Percentiles rank a stretch among this genome's conserved stretches.
Conservation (phyloP, 2,329 filamentous ascomycete species). For the Cytospora piceae region DNA sequence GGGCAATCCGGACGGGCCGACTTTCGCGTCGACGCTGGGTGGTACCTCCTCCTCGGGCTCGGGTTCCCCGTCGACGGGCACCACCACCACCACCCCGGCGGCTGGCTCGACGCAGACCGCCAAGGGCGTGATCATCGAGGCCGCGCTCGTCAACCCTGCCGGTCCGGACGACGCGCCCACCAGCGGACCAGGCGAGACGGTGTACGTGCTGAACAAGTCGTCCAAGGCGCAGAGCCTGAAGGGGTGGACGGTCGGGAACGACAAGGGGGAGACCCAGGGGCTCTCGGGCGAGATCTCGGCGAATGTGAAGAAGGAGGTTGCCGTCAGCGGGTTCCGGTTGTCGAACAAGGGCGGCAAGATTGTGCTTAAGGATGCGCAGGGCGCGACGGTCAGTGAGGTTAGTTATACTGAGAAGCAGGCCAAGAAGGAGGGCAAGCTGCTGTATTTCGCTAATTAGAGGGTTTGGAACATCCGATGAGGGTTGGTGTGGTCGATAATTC, state of each 20-base stretch:
- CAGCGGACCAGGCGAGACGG: conserved; percentile 30
- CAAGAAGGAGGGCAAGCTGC: conserved; percentile 27
- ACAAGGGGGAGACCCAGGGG: conserved; percentile 23
- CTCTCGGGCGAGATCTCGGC: conserved; percentile 19
- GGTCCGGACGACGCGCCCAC: conserved; percentile 30
- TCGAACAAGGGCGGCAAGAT: conserved; percentile 32
- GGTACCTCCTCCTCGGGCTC: neutral
- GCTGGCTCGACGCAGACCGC: conserved; percentile 1
- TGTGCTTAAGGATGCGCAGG: conserved; percentile 27
- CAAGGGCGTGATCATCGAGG: conserved; percentile 31
- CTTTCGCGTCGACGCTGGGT: conserved; percentile 30
- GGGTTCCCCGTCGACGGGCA: no score
- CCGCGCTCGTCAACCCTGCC: conserved; percentile 33
- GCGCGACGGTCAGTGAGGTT: conserved; percentile 30
- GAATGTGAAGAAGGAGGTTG: conserved; percentile 13
- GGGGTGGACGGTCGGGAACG: conserved; percentile 33
- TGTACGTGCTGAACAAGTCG: conserved; percentile 30
- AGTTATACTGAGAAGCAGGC: conserved; percentile 33
- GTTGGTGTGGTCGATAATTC: neutral
- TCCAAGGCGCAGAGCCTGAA: conserved; percentile 20
- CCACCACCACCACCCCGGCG: conserved; percentile 2
- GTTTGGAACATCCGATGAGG: neutral
- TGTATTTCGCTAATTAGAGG: conserved; percentile 30
- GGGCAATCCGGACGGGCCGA: conserved; percentile 32
- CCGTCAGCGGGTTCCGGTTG: conserved; percentile 22